A percentile compares a stretch with the other conserved stretches of the same genome.
phyloP scores from a whole-genome alignment of 2,329 filamentous ascomycete genomes.

The Endocalyx cinctus region DNA sequence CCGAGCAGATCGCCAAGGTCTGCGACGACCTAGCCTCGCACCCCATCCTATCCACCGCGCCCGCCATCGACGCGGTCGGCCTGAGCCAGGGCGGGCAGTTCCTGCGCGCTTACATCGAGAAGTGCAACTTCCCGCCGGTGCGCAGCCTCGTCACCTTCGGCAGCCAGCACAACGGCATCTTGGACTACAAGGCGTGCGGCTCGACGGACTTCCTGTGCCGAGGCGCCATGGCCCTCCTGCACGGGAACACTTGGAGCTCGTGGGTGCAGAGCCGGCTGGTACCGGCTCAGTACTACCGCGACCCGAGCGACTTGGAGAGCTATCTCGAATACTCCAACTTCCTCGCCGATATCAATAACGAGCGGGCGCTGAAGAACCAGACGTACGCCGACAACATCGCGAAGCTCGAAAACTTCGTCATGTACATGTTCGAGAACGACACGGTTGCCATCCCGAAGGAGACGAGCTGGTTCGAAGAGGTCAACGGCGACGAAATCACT shows the following conservation, averaged over 20 bases:
- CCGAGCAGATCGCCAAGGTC: conserved; percentile 68
- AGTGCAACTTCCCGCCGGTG: conserved; percentile 74
- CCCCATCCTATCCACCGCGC: conserved; percentile 74
- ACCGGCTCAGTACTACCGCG: conserved; percentile 91
- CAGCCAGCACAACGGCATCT: conserved; percentile 88
- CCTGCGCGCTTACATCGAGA: conserved; percentile 83
- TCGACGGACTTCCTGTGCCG: conserved; percentile 74
- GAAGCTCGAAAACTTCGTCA: conserved; percentile 69
- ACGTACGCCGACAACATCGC: conserved; percentile 69
- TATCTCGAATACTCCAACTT: conserved; percentile 84
- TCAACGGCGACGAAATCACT: conserved; percentile 66
- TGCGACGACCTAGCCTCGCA: conserved; percentile 73
- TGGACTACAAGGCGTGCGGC: conserved; percentile 71
- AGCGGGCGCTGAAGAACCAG: conserved; percentile 68
- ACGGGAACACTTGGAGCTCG: conserved; percentile 72
- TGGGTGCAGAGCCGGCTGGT: conserved; percentile 78
- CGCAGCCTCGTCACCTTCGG: conserved; percentile 83
- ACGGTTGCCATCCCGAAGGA: conserved; percentile 84
- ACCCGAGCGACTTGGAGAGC: conserved; percentile 58
- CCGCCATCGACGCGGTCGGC: conserved; percentile 83
- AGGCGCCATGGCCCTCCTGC: conserved; percentile 71
- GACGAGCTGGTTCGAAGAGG: conserved; percentile 84
- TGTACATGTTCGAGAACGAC: conserved; percentile 89
- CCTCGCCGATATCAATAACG: conserved; percentile 94
- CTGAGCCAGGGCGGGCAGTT: conserved; percentile 97